phyloP scores from a whole-genome alignment of 164 flowering plant genomes.

The Vitis vinifera region ASM3070453v1 NC_081806.1:3565001-3565500 shows the following conservation, averaged over 20 bases:
- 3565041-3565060: conserved; percentile 90
- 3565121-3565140: conserved; percentile 1
- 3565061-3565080: conserved; percentile 96
- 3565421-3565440: no score
- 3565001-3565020: conserved; percentile 76
- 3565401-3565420: no score
- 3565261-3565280: no score
- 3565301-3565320: no score
- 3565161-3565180: background rate
- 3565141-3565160: background rate
- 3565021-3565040: conserved; percentile 89
- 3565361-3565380: no score
- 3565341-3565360: no score
- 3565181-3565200: background rate
- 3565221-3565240: background rate
- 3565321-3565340: no score
- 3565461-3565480: no score
- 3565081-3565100: conserved; percentile 60
- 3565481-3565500: no score
- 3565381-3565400: no score
- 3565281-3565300: no score
- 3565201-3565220: background rate
- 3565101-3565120: conserved; percentile 7
- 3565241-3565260: background rate
- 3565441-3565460: no score